Base-by-base conservation (phyloP, 2,329 filamentous ascomycete genomes). In the Aspergillus uvarum region DNA sequence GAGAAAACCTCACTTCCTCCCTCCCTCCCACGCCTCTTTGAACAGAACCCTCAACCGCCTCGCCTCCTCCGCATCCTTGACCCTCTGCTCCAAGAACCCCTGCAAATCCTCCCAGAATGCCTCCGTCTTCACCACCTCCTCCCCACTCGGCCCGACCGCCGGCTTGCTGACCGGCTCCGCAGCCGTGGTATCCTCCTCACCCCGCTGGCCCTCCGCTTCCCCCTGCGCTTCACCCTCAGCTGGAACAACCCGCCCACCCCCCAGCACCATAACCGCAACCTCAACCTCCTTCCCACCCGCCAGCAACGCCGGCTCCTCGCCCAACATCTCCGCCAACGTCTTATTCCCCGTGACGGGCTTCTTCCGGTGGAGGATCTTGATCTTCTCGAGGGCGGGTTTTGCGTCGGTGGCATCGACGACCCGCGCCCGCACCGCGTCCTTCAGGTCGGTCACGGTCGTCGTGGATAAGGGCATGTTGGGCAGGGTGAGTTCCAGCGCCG, bases 31-130 rank as follows among this genome's bases (percentile, higher is more conserved):
- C 48, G 88, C 89, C 49, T 79, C 80, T 76, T 84, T 89, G 72
- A 97, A 97, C 22, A 90, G 73, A 5, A 74, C 79, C 38, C 84
- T 83, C 68, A 94, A 74, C 68, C 87, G 84, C 66, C 85, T 85
- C 0, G 89, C 90, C 70, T 85, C 82, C 2, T 72, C 74, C 54
- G 82, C 87, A 72, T 96, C 89, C 76, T 89, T 87, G 68, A 96
- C 77, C 73, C 91, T 85, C 79, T 93, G 90, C 70, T 87, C 79
- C 74, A 99, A 73, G 76, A 94, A 98, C 0, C 85, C 89, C 71
- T 87, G 87, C 64, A 99, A 76, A 79, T 98, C 95, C 8, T 78
- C 78, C 95, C 95, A 99, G 72, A 99, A 99, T 58, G 84, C 87
- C 6, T 89, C 85, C 12, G 86, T 89, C 70, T 85, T 79, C 64